Base-by-base conservation (phyloP, 1,284 basidiomycete species). In the Clitocybe nebularis region DNA sequence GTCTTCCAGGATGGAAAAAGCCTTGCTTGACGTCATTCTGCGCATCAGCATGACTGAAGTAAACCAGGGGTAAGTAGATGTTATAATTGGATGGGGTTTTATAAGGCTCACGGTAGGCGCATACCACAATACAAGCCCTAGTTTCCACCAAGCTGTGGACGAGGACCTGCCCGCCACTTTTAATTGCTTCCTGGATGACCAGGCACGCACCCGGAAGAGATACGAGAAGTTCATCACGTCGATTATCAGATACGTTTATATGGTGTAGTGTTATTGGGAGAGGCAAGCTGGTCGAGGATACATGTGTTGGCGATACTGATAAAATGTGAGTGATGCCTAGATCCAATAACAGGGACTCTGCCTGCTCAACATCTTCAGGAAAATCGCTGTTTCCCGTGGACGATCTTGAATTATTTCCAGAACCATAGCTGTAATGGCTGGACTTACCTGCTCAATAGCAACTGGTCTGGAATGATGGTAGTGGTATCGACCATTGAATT, bases 121-220 rank as follows among this genome's bases (percentile, higher is more conserved):
- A 79, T 39, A 78, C 79, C 20, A 77, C 73, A 7, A 77, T 77
- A 45, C 74, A 75, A 7, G 75, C 75, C 39, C 69, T 68, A 10
- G 66, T 62, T 48, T 81, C 79, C 10, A 64, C 60, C 6, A 61
- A 58, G 23, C 76, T 87, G 60, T 88, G 78, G n/a, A 90, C 77
- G 28, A 90, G 75, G 28, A 87, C 76, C 25, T 58, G 59, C 3
- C 71, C 71, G 3, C 64, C 66, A 17, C 44, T 52, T 5, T 57
- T 54, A 19, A 72, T 50, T 0, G 72, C 70, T 13, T 67, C 54
- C 11, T 58, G 51, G 19, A 79, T 67, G 45, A 71, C 76, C 25
- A 53, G 55, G 45, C 70, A 73, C 13, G 68, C 59, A 5, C 58
- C 62, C 11, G 68, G 69, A 5, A 83, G 61, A 4, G 64, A 61